Evolutionary conservation across 2,329 filamentous ascomycete species (phyloP), one percentile per base, ranked within the genome.

Genomic region (Incumbomyces lentus): DNA sequence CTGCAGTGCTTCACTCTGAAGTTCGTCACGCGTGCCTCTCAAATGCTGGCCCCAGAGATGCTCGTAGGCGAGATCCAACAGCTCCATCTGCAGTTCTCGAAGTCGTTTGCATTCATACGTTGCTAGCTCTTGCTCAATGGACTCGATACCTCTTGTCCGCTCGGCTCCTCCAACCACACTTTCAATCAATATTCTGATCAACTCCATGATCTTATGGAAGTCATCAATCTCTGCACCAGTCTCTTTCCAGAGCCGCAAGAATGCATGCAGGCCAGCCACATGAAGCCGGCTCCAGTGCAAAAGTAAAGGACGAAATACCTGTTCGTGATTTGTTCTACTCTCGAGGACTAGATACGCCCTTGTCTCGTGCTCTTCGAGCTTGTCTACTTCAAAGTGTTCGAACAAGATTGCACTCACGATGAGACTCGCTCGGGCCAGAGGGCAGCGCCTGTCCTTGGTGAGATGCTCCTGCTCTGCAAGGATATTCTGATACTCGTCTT

Each of bases 371-470:
- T 84, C 68, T 43, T 93, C 87, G 2, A 81, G 77, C 62, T 82
- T 86, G 56, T 94, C 88, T 33, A 96, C 84, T 50, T 95, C 88
- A 58, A 98, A 98, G 64, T 96, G 88, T 57, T 96, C 88, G 64
- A 92, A 96, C 2, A 98, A 69, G 32, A 93, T 86, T 56, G 83
- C 76, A 1, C 90, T 96, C 32, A 95, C 80, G 0, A 87, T 82
- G 53, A 96, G 69, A 59, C 88, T 95, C 10, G 88, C 86, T 48
- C 85, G 78, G 3, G 89, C 88, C 53, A 98, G 75, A 1, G 92
- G 92, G 62, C 89, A 95, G 32, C 90, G 79, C 60, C 87, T 78
- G 43, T 79, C 70, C 17, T 77, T 58, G 1, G 84, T 77, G 58
- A 80, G 79, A 6, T 82, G 79, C 2, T 86, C 83, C 65, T 98